Evolutionary conservation across 1,139 yeast genomes (phyloP), one percentile per base, ranked within the genome.

Genomic region (Nakaseomyces kungkrabaensis): DNA sequence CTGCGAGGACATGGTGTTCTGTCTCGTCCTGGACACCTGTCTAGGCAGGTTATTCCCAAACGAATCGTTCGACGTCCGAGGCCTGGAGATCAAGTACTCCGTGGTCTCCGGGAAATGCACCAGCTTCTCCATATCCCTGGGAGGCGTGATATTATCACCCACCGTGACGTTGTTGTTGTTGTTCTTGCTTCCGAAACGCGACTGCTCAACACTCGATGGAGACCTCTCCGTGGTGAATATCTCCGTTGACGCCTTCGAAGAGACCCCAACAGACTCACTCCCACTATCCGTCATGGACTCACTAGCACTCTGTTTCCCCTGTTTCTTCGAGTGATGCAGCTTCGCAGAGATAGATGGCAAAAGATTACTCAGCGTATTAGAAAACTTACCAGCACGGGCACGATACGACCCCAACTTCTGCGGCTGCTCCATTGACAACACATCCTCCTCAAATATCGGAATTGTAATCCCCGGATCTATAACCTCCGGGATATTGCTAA

Each of bases 401-500:
- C 66, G 54, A 47, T 62, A 62, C 4, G 65, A 61, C 7, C 66
- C 66, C 34, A 62, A 38, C 50, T 59, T 61, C 48, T 60, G 63
- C 9, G 63, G 61, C 47, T 56, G 58, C 43, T 52, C 51, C 44
- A 45, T 22, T n/a, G 38, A 37, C 11, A 45, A 36, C 6, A 46
- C 47, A 25, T 56, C 60, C 32, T 60, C 65, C 46, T 61, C 66
- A 52, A 58, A 65, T 26, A 64, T 62, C 9, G 67, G 68, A 34
- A 64, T 61, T n/a, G 66, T 63, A 36, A 63, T 61, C 37, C 68
- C 67, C 1, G 68, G 67, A 50, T 62, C 63, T 40, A 63, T 63
- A 6, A 63, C 59, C 45, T 62, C 66, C 17, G 67, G 66, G 10
- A 62, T 62, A 47, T 56, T 60, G 11, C 57, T 51, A 43, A 56